phyloP scores from a whole-genome alignment of 495 filamentous ascomycete genomes.

The Podospora pseudopauciseta region DNA sequence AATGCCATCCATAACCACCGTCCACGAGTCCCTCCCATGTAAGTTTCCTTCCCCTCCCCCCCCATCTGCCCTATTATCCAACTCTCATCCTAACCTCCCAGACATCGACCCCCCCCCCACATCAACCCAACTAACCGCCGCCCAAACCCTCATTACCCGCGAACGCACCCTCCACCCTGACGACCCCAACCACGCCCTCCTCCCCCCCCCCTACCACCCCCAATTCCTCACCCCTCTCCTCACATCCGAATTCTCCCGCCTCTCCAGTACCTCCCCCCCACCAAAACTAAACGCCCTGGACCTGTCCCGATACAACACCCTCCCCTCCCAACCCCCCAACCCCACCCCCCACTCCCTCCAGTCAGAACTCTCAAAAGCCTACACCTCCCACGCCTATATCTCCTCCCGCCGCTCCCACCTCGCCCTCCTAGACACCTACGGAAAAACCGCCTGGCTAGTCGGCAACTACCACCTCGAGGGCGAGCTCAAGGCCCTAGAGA shows the following conservation, averaged over 20 bases:
- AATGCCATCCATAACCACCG: conserved; percentile 67
- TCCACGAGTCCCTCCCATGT: conserved; percentile 86
- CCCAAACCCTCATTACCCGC: conserved; percentile 60
- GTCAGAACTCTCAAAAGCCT: conserved; percentile 45
- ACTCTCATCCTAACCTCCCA: conserved; percentile 31
- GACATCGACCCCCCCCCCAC: conserved; percentile 70
- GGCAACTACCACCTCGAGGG: conserved; percentile 76
- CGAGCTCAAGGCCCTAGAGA: conserved; percentile 67
- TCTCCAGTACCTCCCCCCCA: conserved; percentile 8
- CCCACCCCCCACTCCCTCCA: conserved; percentile 20
- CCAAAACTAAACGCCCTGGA: conserved; percentile 63
- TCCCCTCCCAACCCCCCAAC: conserved; percentile 27
- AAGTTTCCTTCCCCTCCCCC: conserved; percentile 26
- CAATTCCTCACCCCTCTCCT: conserved; percentile 59
- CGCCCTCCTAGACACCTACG: conserved; percentile 68
- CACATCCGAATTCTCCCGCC: conserved; percentile 53
- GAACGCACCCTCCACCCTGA: conserved; percentile 52
- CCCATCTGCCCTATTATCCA: conserved; percentile 8
- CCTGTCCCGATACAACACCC: conserved; percentile 74
- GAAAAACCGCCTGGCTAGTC: conserved; percentile 88
- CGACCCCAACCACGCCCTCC: conserved; percentile 42
- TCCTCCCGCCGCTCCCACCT: conserved; percentile 63
- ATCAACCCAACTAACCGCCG: conserved; percentile 52
- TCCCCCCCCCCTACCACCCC: conserved; percentile 29
- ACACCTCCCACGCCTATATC: conserved; percentile 65